Base-by-base conservation (phyloP, 768 basidiomycete species). In the Hericium erinaceus region DNA sequence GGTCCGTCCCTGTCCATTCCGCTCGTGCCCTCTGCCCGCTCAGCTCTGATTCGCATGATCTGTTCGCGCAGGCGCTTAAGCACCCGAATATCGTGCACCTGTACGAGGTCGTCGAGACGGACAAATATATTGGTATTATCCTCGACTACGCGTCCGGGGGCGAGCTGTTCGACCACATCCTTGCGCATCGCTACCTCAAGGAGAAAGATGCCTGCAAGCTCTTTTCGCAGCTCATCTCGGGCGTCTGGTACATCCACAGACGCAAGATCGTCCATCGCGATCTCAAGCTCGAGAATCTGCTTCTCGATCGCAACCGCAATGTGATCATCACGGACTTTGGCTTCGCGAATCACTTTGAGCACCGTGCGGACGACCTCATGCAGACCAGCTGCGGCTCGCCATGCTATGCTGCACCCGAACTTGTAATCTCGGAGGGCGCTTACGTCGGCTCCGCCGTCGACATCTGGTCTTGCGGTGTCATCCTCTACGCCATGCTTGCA, bases 321-420 rank as follows among this genome's bases (percentile, higher is more conserved):
- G 92, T 99, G 63, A 95, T 99, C 76, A 97, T 99, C 76, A 98
- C 97, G 57, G 97, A 98, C 70, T 99, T 99, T 70, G 97, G 97
- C 12, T 99, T 98, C 66, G 97, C 97, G 59, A 99, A 98, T 74
- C 85, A 89, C 52, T 99, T 98, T 69, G 92, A 95, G 70, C 91
- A 95, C 67, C 84, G 85, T 37, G 62, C 85, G 10, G 92, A 95
- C 72, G 97, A 99, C 68, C 83, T 98, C 62, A 98, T 98, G 97
- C 94, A 97, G 67, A 98, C 97, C 0, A 91, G 87, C 62, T 98
- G 97, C 62, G 97, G 97, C 15, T 90, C 87, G 28, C 97, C 97
- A 0, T 99, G 97, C 72, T 99, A 98, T 70, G 97, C 97, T 5
- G 97, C 97, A 0, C 97, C 97, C 0, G 97, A 99, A 69, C 79